Conservation (phyloP, 2,329 filamentous ascomycete genomes). For the Aspergillus costaricaensis region DNA sequence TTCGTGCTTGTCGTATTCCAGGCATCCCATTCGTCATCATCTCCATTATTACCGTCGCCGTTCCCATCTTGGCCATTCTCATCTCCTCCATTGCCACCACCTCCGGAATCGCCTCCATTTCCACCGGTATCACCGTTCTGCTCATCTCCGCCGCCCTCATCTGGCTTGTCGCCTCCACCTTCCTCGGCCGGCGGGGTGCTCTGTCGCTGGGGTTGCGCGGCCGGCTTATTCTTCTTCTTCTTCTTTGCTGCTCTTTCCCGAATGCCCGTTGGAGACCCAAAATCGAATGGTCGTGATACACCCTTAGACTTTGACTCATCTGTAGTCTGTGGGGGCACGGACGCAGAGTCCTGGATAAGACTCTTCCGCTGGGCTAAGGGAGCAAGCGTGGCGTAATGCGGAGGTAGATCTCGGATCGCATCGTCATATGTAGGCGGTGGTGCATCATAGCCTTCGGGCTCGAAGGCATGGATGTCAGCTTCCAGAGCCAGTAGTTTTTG, state of each 20-base stretch:
- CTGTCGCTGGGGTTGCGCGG: conserved; percentile 19
- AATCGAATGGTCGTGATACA: conserved; percentile 26
- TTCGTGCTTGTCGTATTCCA: conserved; percentile 38
- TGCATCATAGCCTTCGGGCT: conserved; percentile 24
- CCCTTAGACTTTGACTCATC: conserved; percentile 10
- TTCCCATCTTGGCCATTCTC: conserved; percentile 37
- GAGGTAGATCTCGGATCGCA: conserved; percentile 36
- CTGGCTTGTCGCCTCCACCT: conserved; percentile 21
- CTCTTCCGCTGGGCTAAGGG: conserved; percentile 29
- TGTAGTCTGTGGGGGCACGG: conserved; percentile 9
- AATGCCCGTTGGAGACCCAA: conserved; percentile 25
- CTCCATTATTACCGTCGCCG: conserved; percentile 35
- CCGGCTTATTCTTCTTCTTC: conserved; percentile 33
- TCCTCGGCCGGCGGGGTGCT: conserved; percentile 21
- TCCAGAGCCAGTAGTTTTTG: conserved; percentile 13
- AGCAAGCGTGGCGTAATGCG: conserved; percentile 34
- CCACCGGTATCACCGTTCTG: conserved; percentile 31
- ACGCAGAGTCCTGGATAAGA: conserved; percentile 11
- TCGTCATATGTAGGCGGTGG: conserved; percentile 38
- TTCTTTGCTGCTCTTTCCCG: conserved; percentile 37
- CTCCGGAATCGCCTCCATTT: conserved; percentile 44
- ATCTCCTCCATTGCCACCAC: conserved; percentile 36
- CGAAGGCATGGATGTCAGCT: conserved; percentile 14
- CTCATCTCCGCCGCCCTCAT: conserved; percentile 16
- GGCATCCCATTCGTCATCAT: conserved; percentile 42